Base-by-base conservation (phyloP, 345 rosid species). In the Rhodamnia argentea region DNA sequence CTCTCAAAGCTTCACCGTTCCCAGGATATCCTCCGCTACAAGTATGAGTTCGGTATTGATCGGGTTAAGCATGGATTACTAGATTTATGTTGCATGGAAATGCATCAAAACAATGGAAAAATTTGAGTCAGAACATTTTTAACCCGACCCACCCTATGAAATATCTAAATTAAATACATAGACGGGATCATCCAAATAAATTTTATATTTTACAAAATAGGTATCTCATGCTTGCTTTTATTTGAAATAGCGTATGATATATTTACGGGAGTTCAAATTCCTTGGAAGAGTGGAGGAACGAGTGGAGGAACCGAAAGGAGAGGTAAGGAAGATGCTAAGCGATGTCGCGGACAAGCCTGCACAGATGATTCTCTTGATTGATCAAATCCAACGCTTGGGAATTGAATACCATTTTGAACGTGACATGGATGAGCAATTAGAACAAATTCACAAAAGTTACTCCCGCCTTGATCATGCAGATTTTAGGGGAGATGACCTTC, bases 251-350 rank as follows among this genome's bases (percentile, higher is more conserved):
- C 75, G 40, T 27, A 27, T 60, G 40, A 27, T 62, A 60, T 60
- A 62, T 27, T 14, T 62, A 4, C 18, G 27, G 74, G 74, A 62
- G 74, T 27, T 62, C 22, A 62, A 62, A 62, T 62, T 14, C 40
- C 1, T 56, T 58, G 59, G 16, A 26, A 18, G 14, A 82, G 84
- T 15, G 12, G 81, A 86, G 51, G 47, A 87, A 47, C 26, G 26
- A 4, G 47, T 59, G 14, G 27, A 87, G 40, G 40, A n/a, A 13
- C 54, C 87, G 55, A 87, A 85, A 83, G 84, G 85, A 83, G 88
- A 86, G 56, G 88, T 90, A 27, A 90, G 83, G 76, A 86, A 64
- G 56, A 87, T 87, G 90, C 26, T 90, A 18, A 81, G 26, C 23
- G 29, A 26, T 44, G 52, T 6, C 1, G 8, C 13, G 40, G 74